Percentiles rank a stretch among this genome's conserved stretches.
Conservation (phyloP, 2,329 filamentous ascomycete genomes). For the Rhinocladiella similis region DNA sequence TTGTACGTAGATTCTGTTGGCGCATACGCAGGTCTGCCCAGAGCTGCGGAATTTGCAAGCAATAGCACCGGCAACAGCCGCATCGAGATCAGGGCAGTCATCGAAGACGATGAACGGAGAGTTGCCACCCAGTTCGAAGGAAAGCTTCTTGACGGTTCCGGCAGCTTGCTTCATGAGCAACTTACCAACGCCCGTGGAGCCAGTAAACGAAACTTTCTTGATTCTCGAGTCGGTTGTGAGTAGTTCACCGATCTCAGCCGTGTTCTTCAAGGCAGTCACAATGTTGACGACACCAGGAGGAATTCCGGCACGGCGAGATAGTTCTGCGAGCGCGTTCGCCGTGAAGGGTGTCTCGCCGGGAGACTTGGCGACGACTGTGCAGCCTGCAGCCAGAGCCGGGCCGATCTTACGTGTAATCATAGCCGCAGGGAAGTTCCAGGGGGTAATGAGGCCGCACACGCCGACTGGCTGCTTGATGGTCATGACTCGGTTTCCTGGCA, state of each 20-base stretch:
- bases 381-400: conserved; percentile 80
- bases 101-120: conserved; percentile 97
- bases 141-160: conserved; percentile 79
- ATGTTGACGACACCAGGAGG: conserved; percentile 90
- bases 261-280: conserved; percentile 77
- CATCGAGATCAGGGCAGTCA: conserved; percentile 79
- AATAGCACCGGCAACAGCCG: conserved; percentile 79
- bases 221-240: conserved; percentile 76
- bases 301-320: conserved; percentile 82
- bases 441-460: conserved; percentile 67
- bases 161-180: conserved; percentile 90
- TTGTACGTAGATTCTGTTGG: conserved; percentile 58
- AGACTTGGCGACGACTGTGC: conserved; percentile 89
- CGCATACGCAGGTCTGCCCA: conserved; percentile 93
- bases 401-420: conserved; percentile 55
- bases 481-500: conserved; percentile 61
- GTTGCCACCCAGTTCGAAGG: conserved; percentile 91
- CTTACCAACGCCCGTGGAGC: conserved; percentile 65
- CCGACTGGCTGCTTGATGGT: conserved; percentile 68
- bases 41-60: conserved; percentile 90
- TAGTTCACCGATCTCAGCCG: conserved; percentile 71
- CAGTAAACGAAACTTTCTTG: conserved; percentile 92
- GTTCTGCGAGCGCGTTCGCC: conserved; percentile 80
- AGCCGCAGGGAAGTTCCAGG: conserved; percentile 63
- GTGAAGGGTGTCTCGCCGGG: conserved; percentile 92